Evolutionary conservation across 306 rosid species (phyloP).

Genomic region (Cucumis hystrix): DNA sequence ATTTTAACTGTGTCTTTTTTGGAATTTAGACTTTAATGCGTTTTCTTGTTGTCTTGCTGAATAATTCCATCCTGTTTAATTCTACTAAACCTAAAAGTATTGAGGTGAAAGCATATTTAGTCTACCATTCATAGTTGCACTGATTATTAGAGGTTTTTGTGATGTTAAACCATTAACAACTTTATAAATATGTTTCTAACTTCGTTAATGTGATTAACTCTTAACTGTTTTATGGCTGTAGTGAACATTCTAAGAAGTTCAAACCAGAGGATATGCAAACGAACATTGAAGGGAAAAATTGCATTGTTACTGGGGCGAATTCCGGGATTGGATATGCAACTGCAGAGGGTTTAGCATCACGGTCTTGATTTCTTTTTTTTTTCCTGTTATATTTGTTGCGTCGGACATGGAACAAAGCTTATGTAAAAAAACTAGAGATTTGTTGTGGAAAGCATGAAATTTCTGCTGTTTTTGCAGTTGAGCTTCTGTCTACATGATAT

Average conservation of each 20-base stretch:
- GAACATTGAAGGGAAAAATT: conserved; percentile 56
- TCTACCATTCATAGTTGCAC: background rate
- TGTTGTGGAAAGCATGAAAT: background rate
- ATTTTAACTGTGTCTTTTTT: background rate
- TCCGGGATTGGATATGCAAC: conserved; percentile 90
- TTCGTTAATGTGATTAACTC: background rate
- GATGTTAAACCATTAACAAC: background rate
- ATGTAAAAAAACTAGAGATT: background rate
- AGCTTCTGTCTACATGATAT: conserved; percentile 68
- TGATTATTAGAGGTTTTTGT: background rate
- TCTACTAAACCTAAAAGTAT: background rate
- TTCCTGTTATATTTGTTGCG: background rate
- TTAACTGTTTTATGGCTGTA: conserved; percentile 1
- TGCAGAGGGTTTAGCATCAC: conserved; percentile 75
- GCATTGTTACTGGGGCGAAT: conserved; percentile 93
- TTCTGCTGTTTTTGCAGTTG: conserved; percentile 33
- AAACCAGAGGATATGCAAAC: conserved; percentile 50
- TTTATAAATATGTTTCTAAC: background rate
- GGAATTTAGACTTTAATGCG: background rate
- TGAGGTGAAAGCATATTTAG: background rate
- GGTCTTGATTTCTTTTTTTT: conserved; percentile 28
- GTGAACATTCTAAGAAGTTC: conserved; percentile 73
- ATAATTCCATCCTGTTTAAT: background rate
- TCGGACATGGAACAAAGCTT: background rate
- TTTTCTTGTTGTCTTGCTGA: background rate